These are phyloP conservation scores for Aureobasidium pullulans DNA, from an alignment of 2,329 filamentous ascomycete species.

Conservation along the genomic window DNA sequence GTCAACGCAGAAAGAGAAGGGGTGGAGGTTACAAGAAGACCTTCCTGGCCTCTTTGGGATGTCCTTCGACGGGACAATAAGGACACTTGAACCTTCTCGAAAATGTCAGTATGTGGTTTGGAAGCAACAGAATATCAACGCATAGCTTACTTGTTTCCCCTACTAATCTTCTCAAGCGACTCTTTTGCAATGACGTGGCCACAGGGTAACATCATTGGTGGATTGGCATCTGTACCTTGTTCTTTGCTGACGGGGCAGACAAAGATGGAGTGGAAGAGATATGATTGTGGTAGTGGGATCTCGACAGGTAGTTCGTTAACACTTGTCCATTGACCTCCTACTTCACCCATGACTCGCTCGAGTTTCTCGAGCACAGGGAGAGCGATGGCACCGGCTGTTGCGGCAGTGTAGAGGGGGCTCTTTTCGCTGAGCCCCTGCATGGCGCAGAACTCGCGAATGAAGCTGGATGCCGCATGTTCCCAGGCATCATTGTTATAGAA, in stretches of 20 bases:
- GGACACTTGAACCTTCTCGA: slow-evolving; percentile 77
- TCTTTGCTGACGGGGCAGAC: slow-evolving; percentile 97
- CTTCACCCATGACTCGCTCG: slow-evolving; percentile 76
- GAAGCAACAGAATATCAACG: not conserved
- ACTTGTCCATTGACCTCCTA: slow-evolving; percentile 91
- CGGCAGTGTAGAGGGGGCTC: slow-evolving; percentile 85
- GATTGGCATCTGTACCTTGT: slow-evolving; percentile 86
- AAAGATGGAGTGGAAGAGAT: slow-evolving; percentile 88
- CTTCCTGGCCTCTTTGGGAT: slow-evolving; percentile 65
- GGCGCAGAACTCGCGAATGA: slow-evolving; percentile 77
- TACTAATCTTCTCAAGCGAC: slow-evolving; percentile 70
- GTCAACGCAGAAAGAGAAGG: not conserved
- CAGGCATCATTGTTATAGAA: slow-evolving; percentile 73
- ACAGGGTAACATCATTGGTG: slow-evolving; percentile 93
- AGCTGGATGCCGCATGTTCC: slow-evolving; percentile 75
- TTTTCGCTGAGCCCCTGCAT: slow-evolving; percentile 83
- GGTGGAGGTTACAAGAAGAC: slow-evolving; percentile 39
- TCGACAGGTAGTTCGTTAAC: slow-evolving; percentile 77
- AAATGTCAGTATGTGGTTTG: not conserved
- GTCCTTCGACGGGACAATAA: slow-evolving; percentile 83
- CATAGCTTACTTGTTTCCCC: slow-evolving; percentile 44
- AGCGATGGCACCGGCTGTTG: slow-evolving; percentile 86
- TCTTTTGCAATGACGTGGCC: slow-evolving; percentile 90
- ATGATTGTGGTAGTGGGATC: slow-evolving; percentile 56
- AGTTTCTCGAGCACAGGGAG: slow-evolving; percentile 84